phyloP scores from a whole-genome alignment of 345 rosid species.

The Aquilaria yunnanensis region DNA sequence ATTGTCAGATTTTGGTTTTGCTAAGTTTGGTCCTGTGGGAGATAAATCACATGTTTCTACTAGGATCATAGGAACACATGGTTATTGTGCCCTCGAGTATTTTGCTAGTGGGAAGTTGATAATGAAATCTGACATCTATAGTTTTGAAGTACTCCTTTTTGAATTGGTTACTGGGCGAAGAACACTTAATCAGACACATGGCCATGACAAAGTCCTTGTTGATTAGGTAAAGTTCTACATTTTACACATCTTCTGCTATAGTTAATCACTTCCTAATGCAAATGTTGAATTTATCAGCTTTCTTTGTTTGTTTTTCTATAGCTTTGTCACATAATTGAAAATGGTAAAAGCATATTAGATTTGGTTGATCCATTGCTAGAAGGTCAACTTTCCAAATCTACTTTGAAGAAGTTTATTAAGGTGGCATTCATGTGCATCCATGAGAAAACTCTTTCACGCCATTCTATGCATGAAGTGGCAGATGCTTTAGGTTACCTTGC shows the following conservation, averaged over 20 bases:
- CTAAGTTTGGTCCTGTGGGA: constrained; percentile 58
- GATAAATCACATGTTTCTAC: constrained; percentile 61
- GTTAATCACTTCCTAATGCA: not conserved
- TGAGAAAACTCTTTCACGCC: constrained; percentile 43
- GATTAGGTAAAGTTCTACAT: constrained; percentile 45
- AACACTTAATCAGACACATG: constrained; percentile 26
- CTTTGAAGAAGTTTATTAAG: constrained; percentile 38
- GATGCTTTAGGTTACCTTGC: constrained; percentile 40
- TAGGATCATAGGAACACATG: constrained; percentile 66
- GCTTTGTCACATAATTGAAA: constrained; percentile 27
- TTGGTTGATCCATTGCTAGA: constrained; percentile 51
- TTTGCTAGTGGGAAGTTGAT: constrained; percentile 47
- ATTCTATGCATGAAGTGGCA: constrained; percentile 42
- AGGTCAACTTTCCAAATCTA: constrained; percentile 25
- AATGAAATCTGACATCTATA: constrained; percentile 54
- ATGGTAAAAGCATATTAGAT: constrained; percentile 9
- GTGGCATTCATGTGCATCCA: constrained; percentile 45
- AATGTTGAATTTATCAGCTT: not conserved
- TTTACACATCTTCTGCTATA: not conserved
- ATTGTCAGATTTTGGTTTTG: constrained; percentile 75
- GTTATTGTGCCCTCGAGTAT: constrained; percentile 80
- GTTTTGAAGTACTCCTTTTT: constrained; percentile 62
- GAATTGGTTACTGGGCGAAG: constrained; percentile 64
- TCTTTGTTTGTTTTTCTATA: constrained; percentile 11
- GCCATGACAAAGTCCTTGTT: constrained; percentile 30